A percentile compares a stretch with the other conserved stretches of the same genome.
Conservation (phyloP, 192 early-diverging fungal species). For the Coemansia biformis region DNA sequence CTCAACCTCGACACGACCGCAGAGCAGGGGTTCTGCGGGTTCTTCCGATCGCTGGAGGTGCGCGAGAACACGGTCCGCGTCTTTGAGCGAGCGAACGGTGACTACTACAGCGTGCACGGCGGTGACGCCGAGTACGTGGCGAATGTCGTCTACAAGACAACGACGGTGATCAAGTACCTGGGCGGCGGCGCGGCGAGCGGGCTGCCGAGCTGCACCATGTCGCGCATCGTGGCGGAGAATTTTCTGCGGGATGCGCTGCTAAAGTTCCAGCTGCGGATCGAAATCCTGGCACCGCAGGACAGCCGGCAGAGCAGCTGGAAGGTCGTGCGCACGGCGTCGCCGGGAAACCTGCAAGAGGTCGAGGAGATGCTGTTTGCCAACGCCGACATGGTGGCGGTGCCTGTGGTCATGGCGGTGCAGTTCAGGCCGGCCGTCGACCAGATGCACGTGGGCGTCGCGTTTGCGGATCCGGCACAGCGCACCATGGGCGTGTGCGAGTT, state of each 20-base stretch:
- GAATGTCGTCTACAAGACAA: constrained; percentile 81
- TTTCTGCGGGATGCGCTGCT: constrained; percentile 78
- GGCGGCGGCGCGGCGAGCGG: constrained; percentile 59
- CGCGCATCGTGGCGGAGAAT: constrained; percentile 65
- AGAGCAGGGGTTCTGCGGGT: constrained; percentile 45
- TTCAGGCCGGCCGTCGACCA: constrained; percentile 34
- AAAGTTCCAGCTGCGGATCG: constrained; percentile 67
- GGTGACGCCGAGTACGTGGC: constrained; percentile 87
- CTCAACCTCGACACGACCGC: constrained; percentile 30
- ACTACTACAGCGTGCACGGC: constrained; percentile 88
- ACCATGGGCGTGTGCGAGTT: constrained; percentile 83
- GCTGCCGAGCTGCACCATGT: constrained; percentile 76
- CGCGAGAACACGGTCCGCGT: constrained; percentile 44
- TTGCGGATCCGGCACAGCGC: constrained; percentile 80
- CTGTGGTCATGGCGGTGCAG: constrained; percentile 77
- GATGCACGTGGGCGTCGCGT: constrained; percentile 66
- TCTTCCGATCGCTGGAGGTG: constrained; percentile 18
- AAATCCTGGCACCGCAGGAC: constrained; percentile 68
- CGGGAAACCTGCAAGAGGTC: constrained; percentile 87
- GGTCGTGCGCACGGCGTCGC: constrained; percentile 67
- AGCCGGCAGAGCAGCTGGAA: constrained; percentile 51
- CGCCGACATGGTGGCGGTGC: constrained; percentile 64
- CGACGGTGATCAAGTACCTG: constrained; percentile 84
- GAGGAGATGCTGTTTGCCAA: constrained; percentile 84
- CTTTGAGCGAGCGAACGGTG: constrained; percentile 51